Evolutionary conservation across 2,329 filamentous ascomycete species (phyloP).

Genomic region (Xylariaceae sp.): DNA sequence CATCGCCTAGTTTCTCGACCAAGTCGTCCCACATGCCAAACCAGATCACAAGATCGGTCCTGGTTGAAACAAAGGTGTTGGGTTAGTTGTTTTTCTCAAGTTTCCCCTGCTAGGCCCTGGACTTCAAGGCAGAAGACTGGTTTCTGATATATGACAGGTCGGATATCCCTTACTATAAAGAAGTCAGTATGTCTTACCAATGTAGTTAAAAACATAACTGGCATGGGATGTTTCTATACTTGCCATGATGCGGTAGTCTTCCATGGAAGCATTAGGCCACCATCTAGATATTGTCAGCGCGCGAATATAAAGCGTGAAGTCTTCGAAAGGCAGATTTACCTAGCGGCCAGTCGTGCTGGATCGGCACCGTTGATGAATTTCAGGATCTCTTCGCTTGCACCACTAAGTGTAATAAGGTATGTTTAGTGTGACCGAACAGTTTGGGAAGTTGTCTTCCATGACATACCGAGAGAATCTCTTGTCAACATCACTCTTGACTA

Average conservation of each 20-base stretch:
- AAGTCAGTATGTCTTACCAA: too few species aligned
- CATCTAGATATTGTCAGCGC: conserved; percentile 16
- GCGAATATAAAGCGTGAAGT: too few species aligned
- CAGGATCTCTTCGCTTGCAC: conserved; percentile 4
- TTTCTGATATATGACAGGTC: too few species aligned
- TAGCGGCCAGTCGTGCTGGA: conserved; percentile 26
- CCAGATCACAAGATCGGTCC: conserved; percentile 27
- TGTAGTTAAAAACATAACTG: too few species aligned
- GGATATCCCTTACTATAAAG: too few species aligned
- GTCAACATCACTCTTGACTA: conserved; percentile 18
- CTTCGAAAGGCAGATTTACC: conserved; percentile 12
- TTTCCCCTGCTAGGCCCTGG: too few species aligned
- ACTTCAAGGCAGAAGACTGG: too few species aligned
- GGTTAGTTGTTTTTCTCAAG: too few species aligned
- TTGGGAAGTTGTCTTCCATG: neutral
- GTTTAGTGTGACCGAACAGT: neutral
- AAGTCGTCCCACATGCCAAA: conserved; percentile 28
- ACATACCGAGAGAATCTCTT: conserved; percentile 21
- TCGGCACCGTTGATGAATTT: conserved; percentile 19
- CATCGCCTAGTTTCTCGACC: conserved; percentile 19
- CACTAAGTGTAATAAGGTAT: neutral
- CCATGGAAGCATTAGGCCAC: conserved; percentile 22
- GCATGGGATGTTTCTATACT: too few species aligned
- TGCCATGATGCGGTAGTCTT: conserved; percentile 21
- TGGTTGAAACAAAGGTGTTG: too few species aligned